These are phyloP conservation scores for Scenedesmus sp. DNA, from an alignment of 163 green algal species.

Conservation along the genomic window DNA sequence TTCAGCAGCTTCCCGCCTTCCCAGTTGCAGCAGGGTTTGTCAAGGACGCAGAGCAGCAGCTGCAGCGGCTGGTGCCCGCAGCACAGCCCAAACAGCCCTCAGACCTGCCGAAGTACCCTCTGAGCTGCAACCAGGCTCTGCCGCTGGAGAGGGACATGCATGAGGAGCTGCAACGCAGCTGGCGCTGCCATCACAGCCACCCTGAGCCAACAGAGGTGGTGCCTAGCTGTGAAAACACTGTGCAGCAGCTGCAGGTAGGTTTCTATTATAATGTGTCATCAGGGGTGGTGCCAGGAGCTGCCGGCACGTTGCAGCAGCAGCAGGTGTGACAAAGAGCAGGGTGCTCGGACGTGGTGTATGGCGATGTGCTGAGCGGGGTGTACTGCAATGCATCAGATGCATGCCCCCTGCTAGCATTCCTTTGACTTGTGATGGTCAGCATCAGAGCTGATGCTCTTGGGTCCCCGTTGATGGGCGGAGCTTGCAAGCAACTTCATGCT, in stretches of 20 bases:
- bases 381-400: too few species aligned
- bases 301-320: too few species aligned
- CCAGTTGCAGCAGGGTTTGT: slow-evolving; percentile 48
- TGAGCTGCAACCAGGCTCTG: neutral
- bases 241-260: slow-evolving; percentile 12
- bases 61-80: slow-evolving; percentile 45
- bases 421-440: neutral
- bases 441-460: neutral
- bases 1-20: slow-evolving; percentile 19
- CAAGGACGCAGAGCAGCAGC: neutral
- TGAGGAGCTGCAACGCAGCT: slow-evolving; percentile 68
- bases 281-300: neutral
- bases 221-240: neutral
- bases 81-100: neutral
- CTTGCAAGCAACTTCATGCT: too few species aligned
- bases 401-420: too few species aligned
- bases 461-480: too few species aligned
- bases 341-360: too few species aligned
- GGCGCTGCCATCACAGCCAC: slow-evolving; percentile 55
- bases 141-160: slow-evolving; percentile 65
- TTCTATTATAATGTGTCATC: neutral
- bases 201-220: neutral
- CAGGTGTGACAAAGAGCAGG: too few species aligned
- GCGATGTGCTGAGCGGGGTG: too few species aligned
- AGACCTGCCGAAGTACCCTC: slow-evolving; percentile 30